phyloP scores from a whole-genome alignment of 441 rosid species.

The Francoa sonchifolia region DNA sequence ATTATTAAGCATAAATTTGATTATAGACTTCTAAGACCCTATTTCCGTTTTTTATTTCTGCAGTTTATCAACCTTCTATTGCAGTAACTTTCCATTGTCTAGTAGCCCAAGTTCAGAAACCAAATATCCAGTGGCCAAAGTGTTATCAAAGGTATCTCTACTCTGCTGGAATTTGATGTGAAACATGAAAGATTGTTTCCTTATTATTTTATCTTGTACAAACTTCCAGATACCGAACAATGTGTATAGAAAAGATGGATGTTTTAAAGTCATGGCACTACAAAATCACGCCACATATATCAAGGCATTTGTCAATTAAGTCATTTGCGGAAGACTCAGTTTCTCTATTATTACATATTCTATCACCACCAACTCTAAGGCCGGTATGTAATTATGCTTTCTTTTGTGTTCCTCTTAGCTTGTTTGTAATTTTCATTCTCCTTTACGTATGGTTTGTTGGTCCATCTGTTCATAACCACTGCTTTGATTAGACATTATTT shows the following conservation, averaged over 20 bases:
- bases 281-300: slow-evolving; percentile 59
- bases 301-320: slow-evolving; percentile 70
- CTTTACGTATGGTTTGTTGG: too few relatives aligned
- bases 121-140: slow-evolving; percentile 91
- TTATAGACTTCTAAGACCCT: slow-evolving; percentile 6
- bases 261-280: slow-evolving; percentile 62
- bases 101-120: slow-evolving; percentile 77
- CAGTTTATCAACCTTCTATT: slow-evolving; percentile 69
- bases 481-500: too few relatives aligned
- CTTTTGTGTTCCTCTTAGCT: slow-evolving; percentile 8
- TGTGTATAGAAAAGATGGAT: slow-evolving; percentile 55
- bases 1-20: slow-evolving; percentile 7
- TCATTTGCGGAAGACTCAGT: slow-evolving; percentile 65
- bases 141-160: slow-evolving; percentile 57
- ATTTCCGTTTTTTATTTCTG: slow-evolving; percentile 12
- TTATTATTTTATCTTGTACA: slow-evolving; percentile 13
- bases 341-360: slow-evolving; percentile 66
- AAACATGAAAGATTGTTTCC: slow-evolving; percentile 13
- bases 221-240: slow-evolving; percentile 57
- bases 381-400: slow-evolving; percentile 36
- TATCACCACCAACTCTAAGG: slow-evolving; percentile 73
- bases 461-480: too few relatives aligned
- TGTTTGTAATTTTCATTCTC: too few relatives aligned
- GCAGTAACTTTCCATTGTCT: slow-evolving; percentile 54
- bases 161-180: slow-evolving; percentile 6